A percentile compares a stretch with the other conserved stretches of the same genome.
These are phyloP conservation scores for Gastrolobium villosum DNA, from an alignment of 306 rosid genomes.

Conservation along the genomic window DNA sequence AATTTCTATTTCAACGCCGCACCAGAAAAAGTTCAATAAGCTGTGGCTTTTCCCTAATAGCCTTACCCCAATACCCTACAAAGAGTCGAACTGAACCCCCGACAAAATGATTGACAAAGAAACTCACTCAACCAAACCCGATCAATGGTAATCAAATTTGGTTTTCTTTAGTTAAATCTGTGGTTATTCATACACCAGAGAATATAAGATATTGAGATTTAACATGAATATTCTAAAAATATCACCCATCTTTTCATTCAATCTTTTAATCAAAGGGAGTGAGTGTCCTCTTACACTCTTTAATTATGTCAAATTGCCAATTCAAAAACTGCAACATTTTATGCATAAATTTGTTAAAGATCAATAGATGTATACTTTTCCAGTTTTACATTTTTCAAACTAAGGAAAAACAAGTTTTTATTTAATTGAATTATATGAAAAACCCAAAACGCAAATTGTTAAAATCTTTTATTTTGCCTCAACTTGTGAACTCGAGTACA, in stretches of 20 bases:
- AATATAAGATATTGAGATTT: constrained; percentile 12
- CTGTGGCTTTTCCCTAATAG: neutral
- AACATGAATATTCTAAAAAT: neutral
- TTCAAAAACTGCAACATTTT: neutral
- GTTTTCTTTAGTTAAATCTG: constrained; percentile 3
- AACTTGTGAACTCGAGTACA: constrained; percentile 9
- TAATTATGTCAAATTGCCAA: constrained; percentile 10
- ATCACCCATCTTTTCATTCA: constrained; percentile 27
- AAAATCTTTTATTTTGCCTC: constrained; percentile 20
- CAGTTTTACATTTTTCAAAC: constrained; percentile 17
- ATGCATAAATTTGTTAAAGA: constrained; percentile 8
- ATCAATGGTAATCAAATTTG: neutral
- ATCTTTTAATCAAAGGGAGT: constrained; percentile 13
- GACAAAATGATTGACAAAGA: neutral
- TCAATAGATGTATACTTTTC: constrained; percentile 6
- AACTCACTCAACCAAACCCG: neutral
- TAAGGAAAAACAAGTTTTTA: constrained; percentile 4
- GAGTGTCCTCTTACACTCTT: neutral
- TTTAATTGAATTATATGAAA: constrained; percentile 14
- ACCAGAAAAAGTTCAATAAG: neutral
- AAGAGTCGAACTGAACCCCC: neutral
- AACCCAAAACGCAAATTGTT: constrained; percentile 25
- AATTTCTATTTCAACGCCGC: constrained; percentile 12
- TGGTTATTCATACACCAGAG: neutral
- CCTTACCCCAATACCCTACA: constrained; percentile 6